phyloP scores from a whole-genome alignment of 768 basidiomycete species.

The Trametes sanguinea region DNA sequence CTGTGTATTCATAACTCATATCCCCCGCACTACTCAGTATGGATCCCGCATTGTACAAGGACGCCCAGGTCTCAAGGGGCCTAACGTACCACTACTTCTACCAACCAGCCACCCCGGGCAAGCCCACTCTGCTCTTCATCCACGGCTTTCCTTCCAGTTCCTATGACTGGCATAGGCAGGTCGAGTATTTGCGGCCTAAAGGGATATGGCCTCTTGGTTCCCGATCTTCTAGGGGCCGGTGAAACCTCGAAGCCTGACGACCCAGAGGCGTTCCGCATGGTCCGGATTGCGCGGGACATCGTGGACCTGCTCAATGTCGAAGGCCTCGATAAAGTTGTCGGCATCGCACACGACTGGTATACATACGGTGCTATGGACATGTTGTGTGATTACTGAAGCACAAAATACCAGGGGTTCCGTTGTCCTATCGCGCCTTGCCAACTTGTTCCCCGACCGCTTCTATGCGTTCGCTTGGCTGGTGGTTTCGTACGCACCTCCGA shows the following conservation, averaged over 20 bases:
- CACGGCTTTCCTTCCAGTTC: slow-evolving; percentile 49
- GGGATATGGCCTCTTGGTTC: slow-evolving; percentile 47
- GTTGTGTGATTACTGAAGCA: background rate
- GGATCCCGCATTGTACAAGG: slow-evolving; percentile 35
- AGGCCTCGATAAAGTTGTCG: slow-evolving; percentile 33
- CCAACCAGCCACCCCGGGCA: slow-evolving; percentile 25
- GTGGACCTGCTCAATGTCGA: slow-evolving; percentile 39
- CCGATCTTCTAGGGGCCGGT: slow-evolving; percentile 50
- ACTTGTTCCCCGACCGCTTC: slow-evolving; percentile 41
- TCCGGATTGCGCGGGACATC: slow-evolving; percentile 33
- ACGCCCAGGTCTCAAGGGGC: slow-evolving; percentile 32
- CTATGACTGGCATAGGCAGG: slow-evolving; percentile 43
- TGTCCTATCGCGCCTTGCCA: background rate
- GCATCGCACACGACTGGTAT: slow-evolving; percentile 39
- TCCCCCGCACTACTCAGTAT: slow-evolving; percentile 3
- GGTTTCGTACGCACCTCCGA: slow-evolving; percentile 36
- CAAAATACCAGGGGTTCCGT: slow-evolving; percentile 2
- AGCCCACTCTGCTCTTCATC: slow-evolving; percentile 45
- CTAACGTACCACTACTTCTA: slow-evolving; percentile 40
- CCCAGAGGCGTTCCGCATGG: slow-evolving; percentile 28
- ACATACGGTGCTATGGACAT: background rate
- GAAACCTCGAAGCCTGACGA: slow-evolving; percentile 45
- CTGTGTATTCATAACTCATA: too few species aligned
- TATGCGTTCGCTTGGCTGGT: slow-evolving; percentile 41
- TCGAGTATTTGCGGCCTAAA: slow-evolving; percentile 38